Evolutionary conservation across 2,329 filamentous ascomycete species (phyloP), one percentile per base, ranked within the genome.

Genomic region (Trichoderma simmonsii): DNA sequence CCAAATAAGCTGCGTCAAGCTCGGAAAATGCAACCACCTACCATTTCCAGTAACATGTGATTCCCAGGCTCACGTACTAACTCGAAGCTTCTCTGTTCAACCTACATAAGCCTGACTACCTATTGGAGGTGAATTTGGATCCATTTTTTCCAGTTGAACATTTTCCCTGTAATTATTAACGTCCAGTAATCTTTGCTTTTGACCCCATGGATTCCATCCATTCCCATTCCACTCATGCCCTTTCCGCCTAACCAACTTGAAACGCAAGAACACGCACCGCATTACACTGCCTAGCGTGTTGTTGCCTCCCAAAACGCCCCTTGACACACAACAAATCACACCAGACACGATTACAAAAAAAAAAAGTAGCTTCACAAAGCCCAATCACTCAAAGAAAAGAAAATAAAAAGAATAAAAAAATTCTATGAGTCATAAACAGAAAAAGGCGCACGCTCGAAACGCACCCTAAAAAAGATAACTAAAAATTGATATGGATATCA

Each of bases 401-500:
- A 64, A 4, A 34, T 32, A 51, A 21, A 21, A 30, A n/a, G n/a
- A 51, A n/a, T 21, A 30, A 51, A 32, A 56, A 43, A 24, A 7
- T n/a, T 60, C 51, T 57, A 67, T 67, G 24, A 39, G 21, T 65
- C 43, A 56, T 39, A 30, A 57, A 12, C 43, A 39, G 4, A 26
- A 57, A 57, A 26, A 43, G 61, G 36, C 61, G 15, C 57, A 61
- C 57, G 57, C 57, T 61, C 30, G 28, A 63, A 21, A 34, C 24
- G 34, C 21, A 43, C 32, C 32, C n/a, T 39, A 30, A 56, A 26
- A 21, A 24, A 24, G 24, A 43, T 21, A 57, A 67, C 64, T 59
- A 39, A 43, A 67, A 67, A 67, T 30, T 56, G 64, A 57, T 67
- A 67, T 56, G 54, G 64, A 67, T 67, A 67, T 67, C 64, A 67